These are phyloP conservation scores for Mortierella sp. DNA, from an alignment of 371 early-diverging fungal genomes.

Conservation along the genomic window DNA sequence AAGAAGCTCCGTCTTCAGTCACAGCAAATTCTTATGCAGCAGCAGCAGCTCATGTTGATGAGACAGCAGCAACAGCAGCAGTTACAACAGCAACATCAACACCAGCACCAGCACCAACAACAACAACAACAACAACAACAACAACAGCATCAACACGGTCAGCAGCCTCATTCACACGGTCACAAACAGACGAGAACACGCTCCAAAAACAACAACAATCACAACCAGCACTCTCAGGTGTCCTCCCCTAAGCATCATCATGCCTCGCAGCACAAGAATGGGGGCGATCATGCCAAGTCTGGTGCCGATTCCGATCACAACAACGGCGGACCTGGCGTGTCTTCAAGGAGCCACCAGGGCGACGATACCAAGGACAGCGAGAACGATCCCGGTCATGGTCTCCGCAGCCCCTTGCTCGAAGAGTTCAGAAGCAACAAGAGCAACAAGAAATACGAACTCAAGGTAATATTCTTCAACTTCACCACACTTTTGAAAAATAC, in stretches of 20 bases:
- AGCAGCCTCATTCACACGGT: constrained; percentile 36
- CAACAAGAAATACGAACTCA: constrained; percentile 90
- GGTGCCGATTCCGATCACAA: constrained; percentile 22
- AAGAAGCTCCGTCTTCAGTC: constrained; percentile 68
- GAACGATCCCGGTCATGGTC: constrained; percentile 66
- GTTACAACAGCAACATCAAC: constrained; percentile 42
- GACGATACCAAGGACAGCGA: constrained; percentile 28
- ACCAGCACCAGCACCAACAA: constrained; percentile 59
- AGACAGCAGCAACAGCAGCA: constrained; percentile 38
- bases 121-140: constrained; percentile 21
- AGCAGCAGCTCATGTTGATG: constrained; percentile 47
- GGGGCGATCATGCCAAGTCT: constrained; percentile 19
- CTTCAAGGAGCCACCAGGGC: background rate
- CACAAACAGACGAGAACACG: constrained; percentile 38
- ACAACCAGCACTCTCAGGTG: constrained; percentile 29
- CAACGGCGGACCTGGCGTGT: background rate
- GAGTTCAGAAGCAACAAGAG: constrained; percentile 80
- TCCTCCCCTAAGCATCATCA: constrained; percentile 38
- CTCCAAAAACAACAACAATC: constrained; percentile 22
- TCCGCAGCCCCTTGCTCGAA: constrained; percentile 83
- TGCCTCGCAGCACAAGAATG: constrained; percentile 13
- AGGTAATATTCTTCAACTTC: constrained; percentile 40
- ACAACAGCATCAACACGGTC: constrained; percentile 46
- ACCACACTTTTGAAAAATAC: too few species aligned
- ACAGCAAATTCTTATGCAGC: constrained; percentile 65